Base-by-base conservation (phyloP, 306 rosid genomes). In the Glycine tomentella region DNA sequence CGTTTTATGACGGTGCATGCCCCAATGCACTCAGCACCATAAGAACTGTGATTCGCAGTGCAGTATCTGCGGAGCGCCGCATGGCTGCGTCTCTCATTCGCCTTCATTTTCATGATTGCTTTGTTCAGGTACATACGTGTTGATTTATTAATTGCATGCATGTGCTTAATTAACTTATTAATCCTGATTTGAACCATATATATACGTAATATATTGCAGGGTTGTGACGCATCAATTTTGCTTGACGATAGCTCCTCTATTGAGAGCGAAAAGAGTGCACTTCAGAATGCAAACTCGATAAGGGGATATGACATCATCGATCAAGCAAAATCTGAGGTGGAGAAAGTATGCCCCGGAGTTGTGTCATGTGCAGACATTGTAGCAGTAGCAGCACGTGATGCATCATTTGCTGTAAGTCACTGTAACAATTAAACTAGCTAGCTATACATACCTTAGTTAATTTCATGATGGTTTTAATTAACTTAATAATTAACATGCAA, bases 331-430 rank as follows among this genome's bases (percentile, higher is more conserved):
- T 2, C 62, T 50, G 70, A 63, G 17, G 93, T 90, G 1, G 93
- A 92, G 80, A 82, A 85, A 46, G 49, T 77, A 5, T 90, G 92
- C 68, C 94, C 94, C 1, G 88, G 88, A n/a, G 85, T 82, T 31
- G 78, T 82, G n/a, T 82, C 85, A 1, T 82, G 85, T 31, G 85
- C 85, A 2, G 85, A 74, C 17, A 84, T 91, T 7, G 79, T 91
- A 0, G 90, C 97, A 0, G 78, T 88, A 0, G 91, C 90, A 3
- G 92, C 97, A 50, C 79, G 93, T 17, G 97, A 92, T 64, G 90
- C 95, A 4, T 86, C 97, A 0, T 86, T 89, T 36, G 81, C 86
- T 1, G 90, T 90, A 34, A 81, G 85, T 58, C 2, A 17, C 1
- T 58, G 31, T 25, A 25, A 25, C 31, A 25, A 20, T 20, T 20